Percentiles rank a stretch among this genome's conserved stretches.
phyloP scores from a whole-genome alignment of 2,329 filamentous ascomycete species.

The Cordyceps fumosorosea region DNA sequence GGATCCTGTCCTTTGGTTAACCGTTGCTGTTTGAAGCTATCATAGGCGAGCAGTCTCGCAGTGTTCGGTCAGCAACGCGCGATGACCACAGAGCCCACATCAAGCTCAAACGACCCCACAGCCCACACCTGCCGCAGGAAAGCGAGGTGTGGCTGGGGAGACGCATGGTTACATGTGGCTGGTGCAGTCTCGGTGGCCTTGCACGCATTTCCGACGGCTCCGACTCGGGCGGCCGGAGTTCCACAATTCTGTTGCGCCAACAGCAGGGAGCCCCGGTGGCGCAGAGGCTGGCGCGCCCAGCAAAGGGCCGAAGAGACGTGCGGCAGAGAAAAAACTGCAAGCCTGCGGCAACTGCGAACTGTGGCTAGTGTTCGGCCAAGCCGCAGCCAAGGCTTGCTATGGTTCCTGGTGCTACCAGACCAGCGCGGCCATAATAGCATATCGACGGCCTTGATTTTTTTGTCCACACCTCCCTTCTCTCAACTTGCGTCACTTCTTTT shows the following conservation, averaged over 20 bases:
- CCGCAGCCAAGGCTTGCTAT: slow-evolving; percentile 6
- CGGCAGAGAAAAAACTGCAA: neutral
- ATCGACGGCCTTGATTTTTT: slow-evolving; percentile 16
- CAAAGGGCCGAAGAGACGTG: slow-evolving; percentile 4
- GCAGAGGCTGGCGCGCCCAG: neutral
- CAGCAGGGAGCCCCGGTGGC: slow-evolving; percentile 13
- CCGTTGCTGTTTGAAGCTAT: neutral
- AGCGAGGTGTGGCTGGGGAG: slow-evolving; percentile 8
- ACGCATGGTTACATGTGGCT: slow-evolving; percentile 14
- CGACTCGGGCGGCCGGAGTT: slow-evolving; percentile 21
- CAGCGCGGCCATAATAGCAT: slow-evolving; percentile 7
- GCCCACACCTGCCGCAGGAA: neutral
- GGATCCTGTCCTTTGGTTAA: neutral
- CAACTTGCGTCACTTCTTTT: slow-evolving; percentile 17
- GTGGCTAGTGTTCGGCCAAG: slow-evolving; percentile 12
- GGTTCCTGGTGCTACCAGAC: neutral
- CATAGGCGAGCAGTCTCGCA: neutral
- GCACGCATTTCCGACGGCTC: slow-evolving; percentile 24
- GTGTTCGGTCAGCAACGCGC: neutral
- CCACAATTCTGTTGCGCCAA: slow-evolving; percentile 9
- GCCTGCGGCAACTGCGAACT: neutral
- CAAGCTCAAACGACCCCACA: slow-evolving; percentile 7
- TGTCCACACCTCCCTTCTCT: slow-evolving; percentile 16
- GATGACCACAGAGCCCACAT: slow-evolving; percentile 10
- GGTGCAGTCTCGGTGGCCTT: slow-evolving; percentile 16